Conservation (phyloP, 768 basidiomycete species). For the Lentinula sp. region DNA sequence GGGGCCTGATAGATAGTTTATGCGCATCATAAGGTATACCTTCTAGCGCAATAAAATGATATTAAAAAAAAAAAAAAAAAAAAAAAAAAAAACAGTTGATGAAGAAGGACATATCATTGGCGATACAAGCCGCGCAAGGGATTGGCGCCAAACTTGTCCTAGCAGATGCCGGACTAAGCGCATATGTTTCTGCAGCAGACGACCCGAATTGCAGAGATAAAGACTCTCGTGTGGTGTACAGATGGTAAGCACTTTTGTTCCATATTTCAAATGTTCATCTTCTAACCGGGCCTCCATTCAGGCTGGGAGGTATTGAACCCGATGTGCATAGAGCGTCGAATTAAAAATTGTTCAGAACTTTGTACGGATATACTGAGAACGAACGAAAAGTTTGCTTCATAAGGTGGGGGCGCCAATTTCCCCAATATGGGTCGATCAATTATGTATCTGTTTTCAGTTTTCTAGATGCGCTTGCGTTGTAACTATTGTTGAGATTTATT, state of each 20-base stretch:
- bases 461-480: no score
- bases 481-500: no score
- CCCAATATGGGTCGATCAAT: neutral
- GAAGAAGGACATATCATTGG: conserved; percentile 38
- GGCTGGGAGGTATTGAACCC: conserved; percentile 29
- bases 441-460: no score
- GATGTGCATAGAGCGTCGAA: neutral
- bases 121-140: conserved; percentile 28
- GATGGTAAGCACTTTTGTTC: conserved; percentile 23
- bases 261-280: neutral
- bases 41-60: no score
- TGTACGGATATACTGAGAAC: neutral
- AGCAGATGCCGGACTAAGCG: conserved; percentile 28
- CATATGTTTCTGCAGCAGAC: conserved; percentile 31
- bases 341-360: neutral
- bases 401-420: neutral
- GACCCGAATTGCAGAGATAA: conserved; percentile 31
- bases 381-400: no score
- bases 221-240: conserved; percentile 34
- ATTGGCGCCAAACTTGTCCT: conserved; percentile 32
- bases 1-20: no score
- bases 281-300: neutral
- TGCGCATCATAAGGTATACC: no score
- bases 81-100: no score
- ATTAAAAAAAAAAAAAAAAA: no score